Conservation (phyloP, 2,329 filamentous ascomycete species). For the Xenosphaeropsis pyriputrescens region DNA sequence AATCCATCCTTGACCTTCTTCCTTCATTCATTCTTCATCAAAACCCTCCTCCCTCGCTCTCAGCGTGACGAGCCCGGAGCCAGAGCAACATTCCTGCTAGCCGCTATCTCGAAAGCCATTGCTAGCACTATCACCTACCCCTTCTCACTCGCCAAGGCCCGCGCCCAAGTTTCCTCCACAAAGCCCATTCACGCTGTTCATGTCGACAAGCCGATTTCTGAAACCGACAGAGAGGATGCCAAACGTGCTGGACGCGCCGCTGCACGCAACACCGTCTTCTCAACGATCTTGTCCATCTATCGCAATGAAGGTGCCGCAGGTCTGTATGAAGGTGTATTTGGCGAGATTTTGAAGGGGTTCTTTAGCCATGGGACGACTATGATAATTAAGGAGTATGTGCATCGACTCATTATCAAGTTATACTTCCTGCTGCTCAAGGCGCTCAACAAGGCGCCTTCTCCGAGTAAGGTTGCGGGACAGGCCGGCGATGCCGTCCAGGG, state of each 20-base stretch:
- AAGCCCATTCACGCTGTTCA: slow-evolving; percentile 17
- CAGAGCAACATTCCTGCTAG: slow-evolving; percentile 45
- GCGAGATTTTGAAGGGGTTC: slow-evolving; percentile 70
- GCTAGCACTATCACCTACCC: slow-evolving; percentile 73
- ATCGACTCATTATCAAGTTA: slow-evolving; percentile 53
- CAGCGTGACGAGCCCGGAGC: slow-evolving; percentile 36
- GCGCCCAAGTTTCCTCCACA: slow-evolving; percentile 47
- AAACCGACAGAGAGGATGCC: slow-evolving; percentile 12
- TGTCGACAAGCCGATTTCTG: slow-evolving; percentile 15
- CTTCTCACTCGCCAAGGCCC: slow-evolving; percentile 70
- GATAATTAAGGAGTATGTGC: slow-evolving; percentile 68
- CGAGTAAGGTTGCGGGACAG: slow-evolving; percentile 22
- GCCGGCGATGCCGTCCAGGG: slow-evolving; percentile 14
- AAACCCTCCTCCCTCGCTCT: slow-evolving; percentile 36
- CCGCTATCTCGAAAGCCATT: slow-evolving; percentile 64
- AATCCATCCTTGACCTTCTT: slow-evolving; percentile 83
- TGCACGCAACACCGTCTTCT: slow-evolving; percentile 40
- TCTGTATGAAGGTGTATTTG: slow-evolving; percentile 62
- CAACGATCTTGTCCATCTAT: slow-evolving; percentile 40
- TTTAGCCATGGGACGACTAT: slow-evolving; percentile 79
- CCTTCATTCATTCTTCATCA: slow-evolving; percentile 58
- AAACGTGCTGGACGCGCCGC: slow-evolving; percentile 11
- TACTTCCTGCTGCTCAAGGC: slow-evolving; percentile 51
- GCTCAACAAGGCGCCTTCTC: slow-evolving; percentile 25
- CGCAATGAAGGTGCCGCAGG: slow-evolving; percentile 50